phyloP scores from a whole-genome alignment of 2,329 filamentous ascomycete species.

The Arthrobotrys sinensis region DNA sequence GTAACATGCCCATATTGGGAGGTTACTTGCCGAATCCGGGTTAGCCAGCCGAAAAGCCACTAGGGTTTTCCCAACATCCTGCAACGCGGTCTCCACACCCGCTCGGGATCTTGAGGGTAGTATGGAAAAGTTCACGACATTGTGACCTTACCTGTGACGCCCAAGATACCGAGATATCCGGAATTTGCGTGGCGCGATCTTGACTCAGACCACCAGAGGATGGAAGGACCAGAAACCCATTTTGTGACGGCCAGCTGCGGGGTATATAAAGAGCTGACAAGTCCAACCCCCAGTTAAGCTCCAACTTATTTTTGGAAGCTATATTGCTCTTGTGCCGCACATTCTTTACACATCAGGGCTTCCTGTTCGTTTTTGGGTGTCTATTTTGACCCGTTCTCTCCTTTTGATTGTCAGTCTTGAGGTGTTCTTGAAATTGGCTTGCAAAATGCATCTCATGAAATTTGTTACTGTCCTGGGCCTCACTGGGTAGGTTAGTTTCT shows the following conservation, averaged over 20 bases:
- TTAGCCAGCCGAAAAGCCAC: not conserved
- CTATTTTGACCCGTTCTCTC: slow-evolving; percentile 11
- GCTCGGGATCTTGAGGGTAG: not conserved
- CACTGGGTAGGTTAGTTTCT: slow-evolving; percentile 15
- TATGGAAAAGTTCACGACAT: not conserved
- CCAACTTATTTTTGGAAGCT: not conserved
- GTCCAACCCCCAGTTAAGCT: not conserved
- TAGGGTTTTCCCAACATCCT: not conserved
- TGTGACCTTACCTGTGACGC: not conserved
- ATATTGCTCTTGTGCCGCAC: not conserved
- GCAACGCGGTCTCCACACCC: slow-evolving; percentile 7
- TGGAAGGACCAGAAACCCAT: not conserved
- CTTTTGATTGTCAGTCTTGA: not conserved
- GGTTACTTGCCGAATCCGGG: not conserved
- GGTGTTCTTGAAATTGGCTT: not conserved
- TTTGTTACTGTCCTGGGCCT: not conserved
- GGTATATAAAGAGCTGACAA: not conserved
- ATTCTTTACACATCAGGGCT: not conserved
- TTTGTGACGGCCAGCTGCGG: not conserved
- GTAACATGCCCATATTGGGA: slow-evolving; percentile 14
- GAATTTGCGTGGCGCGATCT: slow-evolving; percentile 15
- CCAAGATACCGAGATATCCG: slow-evolving; percentile 23
- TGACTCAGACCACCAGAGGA: not conserved
- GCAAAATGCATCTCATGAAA: slow-evolving; percentile 12
- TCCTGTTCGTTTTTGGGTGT: not conserved